A percentile compares a stretch with the other conserved stretches of the same genome.
Evolutionary conservation across 1,139 yeast genomes (phyloP).

Genomic region (Williopsis jadinii): DNA sequence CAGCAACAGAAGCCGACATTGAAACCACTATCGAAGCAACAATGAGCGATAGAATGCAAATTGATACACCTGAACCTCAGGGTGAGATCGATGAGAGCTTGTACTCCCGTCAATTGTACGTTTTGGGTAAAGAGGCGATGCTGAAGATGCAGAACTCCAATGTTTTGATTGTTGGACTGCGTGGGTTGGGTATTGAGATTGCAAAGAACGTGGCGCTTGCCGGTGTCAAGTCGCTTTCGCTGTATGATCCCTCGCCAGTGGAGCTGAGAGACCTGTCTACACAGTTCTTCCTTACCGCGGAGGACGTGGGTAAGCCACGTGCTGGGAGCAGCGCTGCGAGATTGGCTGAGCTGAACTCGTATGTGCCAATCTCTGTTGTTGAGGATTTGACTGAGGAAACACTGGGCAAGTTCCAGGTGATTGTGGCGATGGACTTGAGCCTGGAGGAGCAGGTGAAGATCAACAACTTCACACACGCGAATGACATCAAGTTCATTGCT

Average conservation of each 20-base stretch:
- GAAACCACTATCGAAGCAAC: neutral
- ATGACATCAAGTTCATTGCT: conserved; percentile 71
- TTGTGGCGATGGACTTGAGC: conserved; percentile 65
- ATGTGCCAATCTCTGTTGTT: conserved; percentile 79
- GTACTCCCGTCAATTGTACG: conserved; percentile 93
- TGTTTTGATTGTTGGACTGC: conserved; percentile 79
- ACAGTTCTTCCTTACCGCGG: conserved; percentile 72
- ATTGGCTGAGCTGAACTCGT: conserved; percentile 77
- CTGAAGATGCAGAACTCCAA: conserved; percentile 90
- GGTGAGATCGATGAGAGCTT: conserved; percentile 79
- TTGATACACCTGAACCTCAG: conserved; percentile 21
- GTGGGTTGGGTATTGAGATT: conserved; percentile 90
- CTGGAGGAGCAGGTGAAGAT: conserved; percentile 71
- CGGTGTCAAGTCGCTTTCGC: conserved; percentile 88
- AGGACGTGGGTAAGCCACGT: conserved; percentile 70
- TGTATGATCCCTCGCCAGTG: conserved; percentile 76
- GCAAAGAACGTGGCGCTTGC: conserved; percentile 96
- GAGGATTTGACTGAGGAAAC: conserved; percentile 44
- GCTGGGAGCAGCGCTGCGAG: conserved; percentile 62
- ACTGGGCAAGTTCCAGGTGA: conserved; percentile 63
- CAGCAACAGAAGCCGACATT: neutral
- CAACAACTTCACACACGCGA: conserved; percentile 66
- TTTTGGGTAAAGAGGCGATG: conserved; percentile 96
- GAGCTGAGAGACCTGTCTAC: conserved; percentile 70
- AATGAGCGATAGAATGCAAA: conserved; percentile 21